Evolutionary conservation across 257 asterid species (phyloP).

Genomic region (Salvia hispanica): DNA sequence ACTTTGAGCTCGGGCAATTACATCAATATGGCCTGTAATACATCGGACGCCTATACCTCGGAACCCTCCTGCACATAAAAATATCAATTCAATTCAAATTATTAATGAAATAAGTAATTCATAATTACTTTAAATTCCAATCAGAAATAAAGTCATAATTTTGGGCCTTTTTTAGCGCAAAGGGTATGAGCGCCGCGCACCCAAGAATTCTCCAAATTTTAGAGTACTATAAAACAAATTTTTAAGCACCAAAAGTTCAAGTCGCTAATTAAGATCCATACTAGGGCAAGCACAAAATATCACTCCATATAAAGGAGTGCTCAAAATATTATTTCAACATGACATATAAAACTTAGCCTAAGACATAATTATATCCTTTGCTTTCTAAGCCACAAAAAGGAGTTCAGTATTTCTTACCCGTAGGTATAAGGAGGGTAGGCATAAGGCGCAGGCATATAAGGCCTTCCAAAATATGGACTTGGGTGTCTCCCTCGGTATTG

Average conservation of each 20-base stretch:
- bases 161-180: no score
- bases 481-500: constrained; percentile 59
- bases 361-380: background rate
- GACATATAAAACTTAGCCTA: background rate
- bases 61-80: constrained; percentile 52
- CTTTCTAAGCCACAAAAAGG: background rate
- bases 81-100: background rate
- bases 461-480: constrained; percentile 54
- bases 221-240: constrained; percentile 9
- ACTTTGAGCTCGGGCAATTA: background rate
- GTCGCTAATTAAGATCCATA: constrained; percentile 3
- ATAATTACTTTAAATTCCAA: no score
- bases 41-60: constrained; percentile 60
- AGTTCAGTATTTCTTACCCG: constrained; percentile 40
- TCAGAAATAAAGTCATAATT: no score
- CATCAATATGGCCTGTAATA: constrained; percentile 58
- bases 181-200: no score
- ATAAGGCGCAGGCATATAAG: constrained; percentile 54
- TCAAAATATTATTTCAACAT: constrained; percentile 9
- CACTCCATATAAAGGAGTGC: background rate
- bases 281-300: background rate
- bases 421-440: constrained; percentile 49
- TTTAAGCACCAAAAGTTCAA: background rate
- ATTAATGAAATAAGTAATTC: no score
- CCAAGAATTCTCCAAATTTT: background rate